phyloP scores from a whole-genome alignment of 1,139 yeast species.

The Suhomyces chickasaworum region DNA sequence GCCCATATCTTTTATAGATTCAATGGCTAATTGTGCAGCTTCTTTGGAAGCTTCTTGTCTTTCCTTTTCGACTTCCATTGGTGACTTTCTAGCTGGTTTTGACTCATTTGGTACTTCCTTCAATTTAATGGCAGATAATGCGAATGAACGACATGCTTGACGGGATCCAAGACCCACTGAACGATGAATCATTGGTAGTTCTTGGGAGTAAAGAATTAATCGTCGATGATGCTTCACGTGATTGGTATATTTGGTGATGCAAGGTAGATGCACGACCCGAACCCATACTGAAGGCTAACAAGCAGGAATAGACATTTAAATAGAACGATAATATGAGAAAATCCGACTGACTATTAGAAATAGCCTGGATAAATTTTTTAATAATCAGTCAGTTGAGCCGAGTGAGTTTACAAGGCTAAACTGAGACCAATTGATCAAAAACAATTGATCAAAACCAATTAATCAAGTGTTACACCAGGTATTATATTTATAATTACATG shows the following conservation, averaged over 20 bases:
- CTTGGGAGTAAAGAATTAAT: not conserved
- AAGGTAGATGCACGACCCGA: not conserved
- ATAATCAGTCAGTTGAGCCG: no score
- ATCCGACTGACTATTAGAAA: no score
- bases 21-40: slow-evolving; percentile 46
- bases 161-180: not conserved
- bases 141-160: not conserved
- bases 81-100: slow-evolving; percentile 2
- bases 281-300: no score
- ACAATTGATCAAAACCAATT: no score
- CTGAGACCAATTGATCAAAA: no score
- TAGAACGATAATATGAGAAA: no score
- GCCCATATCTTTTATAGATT: slow-evolving; percentile 47
- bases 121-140: not conserved
- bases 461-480: no score
- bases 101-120: not conserved
- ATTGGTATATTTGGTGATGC: not conserved
- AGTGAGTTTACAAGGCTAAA: no score
- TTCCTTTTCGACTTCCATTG: slow-evolving; percentile 22
- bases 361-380: no score
- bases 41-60: slow-evolving; percentile 42
- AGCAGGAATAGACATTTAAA: no score
- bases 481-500: no score
- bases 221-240: not conserved
- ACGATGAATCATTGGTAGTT: slow-evolving; percentile 1